Base-by-base conservation (phyloP, 306 rosid species). In the Pachyrhizus erosus region DNA sequence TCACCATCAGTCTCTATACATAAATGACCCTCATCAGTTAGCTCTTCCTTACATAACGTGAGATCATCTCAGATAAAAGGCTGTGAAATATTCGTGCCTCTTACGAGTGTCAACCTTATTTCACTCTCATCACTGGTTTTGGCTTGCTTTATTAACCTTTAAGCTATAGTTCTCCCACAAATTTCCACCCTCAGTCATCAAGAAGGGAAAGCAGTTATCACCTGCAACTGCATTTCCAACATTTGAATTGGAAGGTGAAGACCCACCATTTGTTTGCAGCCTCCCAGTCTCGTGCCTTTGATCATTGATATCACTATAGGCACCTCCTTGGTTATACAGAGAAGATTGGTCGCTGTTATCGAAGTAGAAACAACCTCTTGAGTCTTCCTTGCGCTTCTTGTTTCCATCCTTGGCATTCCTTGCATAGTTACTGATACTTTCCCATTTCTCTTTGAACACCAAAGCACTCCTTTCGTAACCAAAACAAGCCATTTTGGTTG, bases 131-230 rank as follows among this genome's bases (percentile, higher is more conserved):
- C 82, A 91, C 85, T 88, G 86, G 71, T 88, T 88, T 82, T 87
- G 94, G 27, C 84, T 87, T 82, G 87, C 84, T 46, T 91, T 90
- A 84, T 78, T 90, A 84, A 92, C 87, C 91, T 93, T 96, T 40
- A 93, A 73, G 51, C 89, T 92, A 80, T 91, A 94, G 76, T 86
- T 96, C 60, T 96, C 98, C 99, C 98, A 96, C 87, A 96, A 89
- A 65, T 77, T 91, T 15, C 92, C 98, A 42, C 97, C 97, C 33
- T 96, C 97, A 14, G 20, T 14, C 87, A 96, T 88, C 84, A 96
- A 85, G 84, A 96, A 96, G 6, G 94, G 94, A 83, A 93, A 96
- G 39, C 98, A 91, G 68, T 62, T 88, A 10, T 93, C 93, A 74
- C 77, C 74, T 0, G 83, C 86, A 79, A 83, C 91, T 37, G 77